Evolutionary conservation across 1,284 basidiomycete genomes (phyloP).

Genomic region (Cryptococcus floricola): DNA sequence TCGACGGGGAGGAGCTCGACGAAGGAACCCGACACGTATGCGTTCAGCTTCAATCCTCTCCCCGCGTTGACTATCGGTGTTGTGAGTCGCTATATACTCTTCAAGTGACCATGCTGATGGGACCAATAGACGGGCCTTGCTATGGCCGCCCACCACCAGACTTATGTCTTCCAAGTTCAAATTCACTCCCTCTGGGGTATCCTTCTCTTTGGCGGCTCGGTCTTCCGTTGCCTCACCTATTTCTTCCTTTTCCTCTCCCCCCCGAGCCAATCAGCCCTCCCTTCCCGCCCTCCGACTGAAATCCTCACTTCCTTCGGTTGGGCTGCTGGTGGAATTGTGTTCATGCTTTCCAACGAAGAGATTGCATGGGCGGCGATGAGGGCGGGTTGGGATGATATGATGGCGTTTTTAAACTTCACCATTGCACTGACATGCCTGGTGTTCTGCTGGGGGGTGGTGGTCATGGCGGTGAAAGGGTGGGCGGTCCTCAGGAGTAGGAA

Average conservation of each 20-base stretch:
- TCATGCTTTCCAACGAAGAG: conserved; percentile 90
- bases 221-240: conserved; percentile 65
- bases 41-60: conserved; percentile 86
- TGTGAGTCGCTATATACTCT: conserved; percentile 20
- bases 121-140: conserved; percentile 68
- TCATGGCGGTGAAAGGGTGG: conserved; percentile 76
- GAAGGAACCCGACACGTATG: conserved; percentile 67
- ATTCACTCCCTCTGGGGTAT: conserved; percentile 90
- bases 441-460: conserved; percentile 70
- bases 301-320: conserved; percentile 82
- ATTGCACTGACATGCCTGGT: conserved; percentile 77
- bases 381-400: conserved; percentile 73
- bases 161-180: conserved; percentile 68
- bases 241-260: conserved; percentile 84
- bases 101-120: not conserved
- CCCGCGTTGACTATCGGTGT: conserved; percentile 89
- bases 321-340: conserved; percentile 77
- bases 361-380: conserved; percentile 89
- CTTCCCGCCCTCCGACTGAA: conserved; percentile 92
- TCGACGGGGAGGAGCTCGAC: conserved; percentile 31
- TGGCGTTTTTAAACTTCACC: conserved; percentile 43
- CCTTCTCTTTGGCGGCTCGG: conserved; percentile 71
- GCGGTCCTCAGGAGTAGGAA: conserved; percentile 25
- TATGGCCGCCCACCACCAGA: conserved; percentile 92
- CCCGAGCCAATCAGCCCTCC: conserved; percentile 61